Percentiles rank a stretch among this genome's conserved stretches.
phyloP scores from a whole-genome alignment of 768 basidiomycete genomes.

The Termitomyces titanicus region DNA sequence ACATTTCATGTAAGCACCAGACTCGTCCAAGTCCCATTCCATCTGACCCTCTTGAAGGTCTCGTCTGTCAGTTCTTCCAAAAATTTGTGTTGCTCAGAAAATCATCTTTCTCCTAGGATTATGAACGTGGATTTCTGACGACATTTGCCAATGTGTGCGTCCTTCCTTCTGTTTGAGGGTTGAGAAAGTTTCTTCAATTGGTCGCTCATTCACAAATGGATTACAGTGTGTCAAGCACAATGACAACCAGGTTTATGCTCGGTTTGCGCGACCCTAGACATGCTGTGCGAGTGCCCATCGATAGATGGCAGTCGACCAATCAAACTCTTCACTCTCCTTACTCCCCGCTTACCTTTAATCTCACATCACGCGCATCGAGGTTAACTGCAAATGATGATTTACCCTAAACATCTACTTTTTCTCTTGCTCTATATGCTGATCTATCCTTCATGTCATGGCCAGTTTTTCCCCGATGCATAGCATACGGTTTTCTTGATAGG shows the following conservation, averaged over 20 bases:
- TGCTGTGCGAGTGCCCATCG: background rate
- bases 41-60: background rate
- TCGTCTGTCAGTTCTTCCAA: background rate
- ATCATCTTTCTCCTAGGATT: background rate
- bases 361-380: background rate
- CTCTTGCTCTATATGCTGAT: background rate
- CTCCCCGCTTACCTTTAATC: constrained; percentile 14
- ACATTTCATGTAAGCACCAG: constrained; percentile 17
- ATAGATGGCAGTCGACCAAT: constrained; percentile 3
- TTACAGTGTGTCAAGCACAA: constrained; percentile 25
- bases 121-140: background rate
- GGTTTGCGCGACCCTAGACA: constrained; percentile 24
- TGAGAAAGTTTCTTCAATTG: background rate
- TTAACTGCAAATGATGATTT: background rate
- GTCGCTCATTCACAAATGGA: background rate
- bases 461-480: no score
- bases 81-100: background rate
- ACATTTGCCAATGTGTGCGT: background rate
- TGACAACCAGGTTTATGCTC: constrained; percentile 27
- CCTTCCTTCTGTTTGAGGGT: background rate
- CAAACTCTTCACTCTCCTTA: constrained; percentile 8
- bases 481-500: no score
- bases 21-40: background rate
- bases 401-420: background rate
- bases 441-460: background rate